Base-by-base conservation (phyloP, 164 flowering plant genomes). In the Warburgia ugandensis region DNA sequence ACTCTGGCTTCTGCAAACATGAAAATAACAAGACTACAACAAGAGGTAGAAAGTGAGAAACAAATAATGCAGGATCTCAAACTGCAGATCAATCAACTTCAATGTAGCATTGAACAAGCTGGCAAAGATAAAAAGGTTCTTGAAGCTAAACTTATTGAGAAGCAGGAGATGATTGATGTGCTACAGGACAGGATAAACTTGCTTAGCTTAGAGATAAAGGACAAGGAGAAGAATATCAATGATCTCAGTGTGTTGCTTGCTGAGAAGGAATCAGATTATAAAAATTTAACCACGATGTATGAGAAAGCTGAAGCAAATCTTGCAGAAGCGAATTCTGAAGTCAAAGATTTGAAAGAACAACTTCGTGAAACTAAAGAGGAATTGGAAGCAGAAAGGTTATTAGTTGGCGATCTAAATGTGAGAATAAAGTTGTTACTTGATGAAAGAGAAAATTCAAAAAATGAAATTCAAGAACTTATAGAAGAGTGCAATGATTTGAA, bases 1-100 rank as follows among this genome's bases (percentile, higher is more conserved):
- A 64, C 68, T 16, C 39, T 76, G 22, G 52, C 55, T 31, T 52
- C 75, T 27, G 76, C 76, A 40, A 68, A 70, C 39, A 48, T 45
- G 48, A 75, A 77, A n/a, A 60, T 84, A 37, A 17, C 62, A 30
- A 60, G 68, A 43, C 55, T 84, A 26, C 83, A 73, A 29, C 59
- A 61, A 43, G 89, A 88, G 62, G 66, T 92, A 39, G 70, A 70
- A 59, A 65, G 62, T 28, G 84, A 85, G 73, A 83, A 77, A 68
- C 68, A 45, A 53, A 43, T 64, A 23, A 35, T 68, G n/a, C 68
- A 71, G 55, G 83, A 78, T 50, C 79, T 81, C 33, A 68, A 68
- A 54, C 21, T n/a, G 33, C 67, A 79, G 50, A 64, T 77, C 4
- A 69, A 65, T 46, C 54, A 63, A 54, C 79, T 86, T 56, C 73